Evolutionary conservation across 345 rosid genomes (phyloP).

Genomic region (Euphorbia tirucalli): DNA sequence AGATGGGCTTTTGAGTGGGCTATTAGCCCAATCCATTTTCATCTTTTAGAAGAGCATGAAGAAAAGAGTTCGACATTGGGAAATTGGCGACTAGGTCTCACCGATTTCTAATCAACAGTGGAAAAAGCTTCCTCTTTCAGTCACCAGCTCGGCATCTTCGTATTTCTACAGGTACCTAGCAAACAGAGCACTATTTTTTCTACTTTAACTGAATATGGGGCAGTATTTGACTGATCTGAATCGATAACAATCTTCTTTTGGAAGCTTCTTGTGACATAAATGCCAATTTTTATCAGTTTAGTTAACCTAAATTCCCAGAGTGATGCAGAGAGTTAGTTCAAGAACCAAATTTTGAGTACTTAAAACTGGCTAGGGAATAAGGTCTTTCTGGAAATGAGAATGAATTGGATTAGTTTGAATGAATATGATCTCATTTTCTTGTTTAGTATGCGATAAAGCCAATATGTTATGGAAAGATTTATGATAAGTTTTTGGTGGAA

Average conservation of each 20-base stretch:
- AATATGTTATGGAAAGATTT: too few species aligned
- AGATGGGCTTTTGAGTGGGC: not conserved
- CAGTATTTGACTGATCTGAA: too few species aligned
- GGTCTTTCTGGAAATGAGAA: not conserved
- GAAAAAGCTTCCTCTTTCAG: not conserved
- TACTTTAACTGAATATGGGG: too few species aligned
- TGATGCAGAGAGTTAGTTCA: not conserved
- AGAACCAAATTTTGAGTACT: not conserved
- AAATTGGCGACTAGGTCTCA: too few species aligned
- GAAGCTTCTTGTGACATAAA: not conserved
- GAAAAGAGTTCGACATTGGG: too few species aligned
- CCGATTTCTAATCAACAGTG: not conserved
- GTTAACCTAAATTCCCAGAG: not conserved
- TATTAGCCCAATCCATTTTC: not conserved
- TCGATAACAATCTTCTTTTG: too few species aligned
- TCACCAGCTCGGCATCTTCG: not conserved
- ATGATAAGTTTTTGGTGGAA: too few species aligned
- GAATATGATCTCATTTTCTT: not conserved
- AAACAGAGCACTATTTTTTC: not conserved
- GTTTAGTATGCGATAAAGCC: not conserved
- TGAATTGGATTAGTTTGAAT: not conserved
- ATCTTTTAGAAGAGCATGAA: not conserved
- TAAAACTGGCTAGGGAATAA: not conserved
- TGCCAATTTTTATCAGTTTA: slow-evolving; percentile 1
- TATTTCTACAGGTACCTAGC: not conserved